Evolutionary conservation across 2,329 filamentous ascomycete species (phyloP).

Genomic region (Aspergillus sp.): DNA sequence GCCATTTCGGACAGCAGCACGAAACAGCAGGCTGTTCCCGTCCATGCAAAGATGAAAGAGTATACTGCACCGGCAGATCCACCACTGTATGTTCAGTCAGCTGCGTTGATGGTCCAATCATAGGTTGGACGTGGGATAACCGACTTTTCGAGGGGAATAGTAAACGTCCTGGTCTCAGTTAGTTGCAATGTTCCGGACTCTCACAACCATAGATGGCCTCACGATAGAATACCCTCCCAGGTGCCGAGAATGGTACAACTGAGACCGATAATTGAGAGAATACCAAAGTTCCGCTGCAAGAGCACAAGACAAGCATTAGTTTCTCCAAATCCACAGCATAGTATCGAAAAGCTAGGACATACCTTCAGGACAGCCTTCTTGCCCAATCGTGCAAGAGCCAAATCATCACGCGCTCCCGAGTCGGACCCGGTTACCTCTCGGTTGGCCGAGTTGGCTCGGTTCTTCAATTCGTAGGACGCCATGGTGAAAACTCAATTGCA

Average conservation of each 20-base stretch:
- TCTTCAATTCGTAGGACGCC: slow-evolving; percentile 11
- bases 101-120: not conserved
- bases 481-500: not conserved
- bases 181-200: not conserved
- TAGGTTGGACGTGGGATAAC: not conserved
- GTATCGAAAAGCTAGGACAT: not conserved
- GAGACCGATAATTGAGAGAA: slow-evolving; percentile 24
- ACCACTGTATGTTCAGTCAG: slow-evolving; percentile 24
- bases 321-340: too few relatives aligned
- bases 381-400: slow-evolving; percentile 20
- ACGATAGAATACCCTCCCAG: slow-evolving; percentile 25
- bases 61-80: slow-evolving; percentile 38
- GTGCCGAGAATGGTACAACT: slow-evolving; percentile 27
- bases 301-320: not conserved
- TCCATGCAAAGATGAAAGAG: slow-evolving; percentile 37
- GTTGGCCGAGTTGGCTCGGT: not conserved
- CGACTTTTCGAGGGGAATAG: slow-evolving; percentile 16
- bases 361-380: slow-evolving; percentile 25
- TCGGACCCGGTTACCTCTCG: not conserved
- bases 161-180: slow-evolving; percentile 8
- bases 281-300: slow-evolving; percentile 24
- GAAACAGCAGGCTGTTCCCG: slow-evolving; percentile 29
- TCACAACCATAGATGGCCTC: not conserved
- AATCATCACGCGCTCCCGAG: slow-evolving; percentile 12
- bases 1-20: slow-evolving; percentile 34